Evolutionary conservation across 306 rosid species (phyloP), one percentile per base, ranked within the genome.

Genomic region (Cucurbita moschata): DNA sequence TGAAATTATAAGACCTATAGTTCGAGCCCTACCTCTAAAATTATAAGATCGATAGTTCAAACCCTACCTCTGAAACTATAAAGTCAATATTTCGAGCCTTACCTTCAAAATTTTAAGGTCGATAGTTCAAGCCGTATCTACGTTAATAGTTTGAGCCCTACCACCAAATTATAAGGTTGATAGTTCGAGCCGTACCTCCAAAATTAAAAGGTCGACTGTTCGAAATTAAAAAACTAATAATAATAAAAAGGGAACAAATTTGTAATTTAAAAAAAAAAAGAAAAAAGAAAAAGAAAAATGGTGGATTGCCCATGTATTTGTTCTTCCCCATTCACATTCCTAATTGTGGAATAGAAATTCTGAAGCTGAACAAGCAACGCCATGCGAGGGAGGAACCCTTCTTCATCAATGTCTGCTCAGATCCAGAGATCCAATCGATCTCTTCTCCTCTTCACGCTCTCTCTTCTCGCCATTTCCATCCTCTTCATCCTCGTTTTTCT

Each of bases 401-500:
- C 72, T 1, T 60, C 77, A 75, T 60, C 77, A 26, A 59, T 52
- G 58, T 15, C 77, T 3, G 38, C 72, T 6, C 80, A 82, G 70
- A 69, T 66, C 18, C 76, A 84, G 19, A 85, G 96, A 85, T 77
- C 93, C 79, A 88, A 87, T 71, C 55, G 55, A 75, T 88, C 83
- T 9, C 87, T 82, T 44, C 72, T 84, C 2, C 80, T 86, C 9
- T n/a, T 79, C 21, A 21, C 75, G 2, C 81, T 90, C 83, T 79
- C 79, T 5, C 77, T 92, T 26, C 13, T 87, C 73, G 82, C 49
- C 23, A 49, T 84, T 75, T 82, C 84, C 8, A 56, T 82, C 76
- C 76, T 89, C 77, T 63, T 87, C 79, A 55, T 84, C 76, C 82
- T 84, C 79, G 81, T 79, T 44, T 78, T 77, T 26, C 63, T 69